Evolutionary conservation across 257 asterid species (phyloP).

Genomic region (Handroanthus guayacan): DNA sequence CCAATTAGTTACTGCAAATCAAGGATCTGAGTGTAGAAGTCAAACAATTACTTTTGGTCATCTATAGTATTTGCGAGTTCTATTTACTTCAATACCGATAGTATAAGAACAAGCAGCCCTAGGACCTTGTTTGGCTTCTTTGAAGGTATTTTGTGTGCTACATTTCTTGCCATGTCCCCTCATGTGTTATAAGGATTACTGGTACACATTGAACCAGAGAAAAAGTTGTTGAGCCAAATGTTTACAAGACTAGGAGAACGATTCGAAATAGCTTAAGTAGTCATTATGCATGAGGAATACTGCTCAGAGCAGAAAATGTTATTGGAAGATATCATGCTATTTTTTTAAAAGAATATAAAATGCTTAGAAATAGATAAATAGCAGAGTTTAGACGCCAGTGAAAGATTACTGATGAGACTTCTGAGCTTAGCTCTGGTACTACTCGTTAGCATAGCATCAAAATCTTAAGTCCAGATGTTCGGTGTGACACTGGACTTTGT

Average conservation of each 20-base stretch:
- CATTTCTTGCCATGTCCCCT: conserved; percentile 15
- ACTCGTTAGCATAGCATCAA: not conserved
- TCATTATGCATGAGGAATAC: not conserved
- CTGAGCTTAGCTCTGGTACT: not conserved
- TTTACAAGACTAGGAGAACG: not conserved
- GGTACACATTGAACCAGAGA: not conserved
- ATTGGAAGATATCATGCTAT: not conserved
- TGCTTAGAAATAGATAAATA: not conserved
- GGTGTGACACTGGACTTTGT: not conserved
- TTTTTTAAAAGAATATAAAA: not conserved
- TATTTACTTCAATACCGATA: not conserved
- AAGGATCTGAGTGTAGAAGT: conserved; percentile 19
- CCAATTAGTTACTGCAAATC: not conserved
- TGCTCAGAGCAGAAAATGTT: not conserved
- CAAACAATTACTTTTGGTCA: conserved; percentile 4
- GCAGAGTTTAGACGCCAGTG: not conserved
- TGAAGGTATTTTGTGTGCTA: not conserved
- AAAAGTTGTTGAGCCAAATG: not conserved
- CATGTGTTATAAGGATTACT: not conserved
- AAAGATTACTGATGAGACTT: not conserved
- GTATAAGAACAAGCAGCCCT: not conserved
- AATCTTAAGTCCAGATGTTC: not conserved
- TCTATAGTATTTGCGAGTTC: not conserved
- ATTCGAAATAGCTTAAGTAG: not conserved
- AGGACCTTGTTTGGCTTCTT: not conserved